Percentiles rank a stretch among this genome's conserved stretches.
These are phyloP conservation scores for Nepenthes alata DNA, from an alignment of 179 eudicot genomes.

Conservation along the genomic window DNA sequence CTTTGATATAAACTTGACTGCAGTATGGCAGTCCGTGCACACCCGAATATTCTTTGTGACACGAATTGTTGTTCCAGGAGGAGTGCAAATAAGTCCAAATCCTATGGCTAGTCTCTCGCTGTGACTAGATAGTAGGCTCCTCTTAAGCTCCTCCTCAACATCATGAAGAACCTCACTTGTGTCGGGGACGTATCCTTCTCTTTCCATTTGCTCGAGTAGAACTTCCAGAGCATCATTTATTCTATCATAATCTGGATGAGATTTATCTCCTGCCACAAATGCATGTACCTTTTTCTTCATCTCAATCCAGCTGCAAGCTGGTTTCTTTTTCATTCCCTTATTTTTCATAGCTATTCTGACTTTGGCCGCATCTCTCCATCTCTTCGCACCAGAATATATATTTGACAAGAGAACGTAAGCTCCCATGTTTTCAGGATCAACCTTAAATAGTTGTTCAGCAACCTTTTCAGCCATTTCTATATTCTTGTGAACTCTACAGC, in stretches of 20 bases:
- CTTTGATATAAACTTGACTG: conserved; percentile 38
- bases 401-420: conserved; percentile 51
- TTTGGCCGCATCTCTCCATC: conserved; percentile 54
- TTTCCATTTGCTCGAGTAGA: conserved; percentile 39
- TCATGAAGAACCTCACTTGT: conserved; percentile 52
- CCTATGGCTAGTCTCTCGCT: conserved; percentile 60
- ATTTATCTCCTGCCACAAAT: conserved; percentile 55
- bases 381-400: conserved; percentile 46
- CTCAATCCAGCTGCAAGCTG: conserved; percentile 73
- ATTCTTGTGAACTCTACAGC: conserved; percentile 60
- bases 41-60: conserved; percentile 53
- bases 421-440: conserved; percentile 40
- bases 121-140: conserved; percentile 27
- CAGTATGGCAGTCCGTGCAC: conserved; percentile 50
- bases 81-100: conserved; percentile 43
- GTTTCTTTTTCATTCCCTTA: conserved; percentile 41
- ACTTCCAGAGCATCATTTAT: conserved; percentile 34
- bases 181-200: conserved; percentile 50
- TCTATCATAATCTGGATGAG: conserved; percentile 38
- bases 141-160: conserved; percentile 54
- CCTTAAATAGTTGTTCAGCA: conserved; percentile 27
- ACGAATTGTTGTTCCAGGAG: conserved; percentile 41
- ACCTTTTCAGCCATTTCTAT: conserved; percentile 60
- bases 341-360: conserved; percentile 28
- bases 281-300: conserved; percentile 47